Conservation (phyloP, 805 yeast genomes). For the Sugiyamaella qingdaonensis region DNA sequence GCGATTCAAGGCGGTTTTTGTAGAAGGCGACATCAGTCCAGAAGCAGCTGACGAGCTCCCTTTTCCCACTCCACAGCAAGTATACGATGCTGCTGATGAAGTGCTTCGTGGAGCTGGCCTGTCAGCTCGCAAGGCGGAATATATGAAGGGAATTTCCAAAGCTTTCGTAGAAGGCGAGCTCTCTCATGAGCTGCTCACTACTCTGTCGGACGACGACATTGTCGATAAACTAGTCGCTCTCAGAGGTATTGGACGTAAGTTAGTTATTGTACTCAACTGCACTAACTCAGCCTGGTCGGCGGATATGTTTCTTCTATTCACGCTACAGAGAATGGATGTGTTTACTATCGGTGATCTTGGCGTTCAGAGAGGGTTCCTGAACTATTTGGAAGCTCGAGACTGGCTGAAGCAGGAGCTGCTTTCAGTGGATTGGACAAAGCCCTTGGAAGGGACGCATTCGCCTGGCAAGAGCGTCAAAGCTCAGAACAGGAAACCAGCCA, state of each 20-base stretch:
- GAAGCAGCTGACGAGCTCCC: constrained; percentile 16
- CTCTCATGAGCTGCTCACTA: constrained; percentile 26
- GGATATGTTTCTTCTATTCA: constrained; percentile 77
- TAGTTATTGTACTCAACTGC: not conserved
- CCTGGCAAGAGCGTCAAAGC: constrained; percentile 36
- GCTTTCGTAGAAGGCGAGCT: constrained; percentile 26
- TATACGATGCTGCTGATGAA: constrained; percentile 42
- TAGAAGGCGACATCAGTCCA: not conserved
- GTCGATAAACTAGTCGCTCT: constrained; percentile 30
- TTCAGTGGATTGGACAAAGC: constrained; percentile 22
- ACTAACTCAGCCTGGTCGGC: constrained; percentile 61
- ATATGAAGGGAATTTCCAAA: constrained; percentile 57
- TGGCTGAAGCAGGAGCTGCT: constrained; percentile 39
- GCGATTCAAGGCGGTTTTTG: constrained; percentile 40
- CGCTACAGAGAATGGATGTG: constrained; percentile 60
- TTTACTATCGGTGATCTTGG: constrained; percentile 82
- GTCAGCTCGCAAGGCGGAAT: constrained; percentile 62
- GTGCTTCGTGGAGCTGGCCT: constrained; percentile 61
- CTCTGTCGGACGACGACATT: constrained; percentile 30
- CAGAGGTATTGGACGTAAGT: constrained; percentile 33
- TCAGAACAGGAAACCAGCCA: constrained; percentile 31
- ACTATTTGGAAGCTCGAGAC: constrained; percentile 46
- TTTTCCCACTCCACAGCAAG: constrained; percentile 51
- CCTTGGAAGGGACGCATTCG: constrained; percentile 22
- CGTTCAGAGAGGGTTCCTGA: constrained; percentile 72